Evolutionary conservation across 2,329 filamentous ascomycete genomes (phyloP), one percentile per base, ranked within the genome.

Genomic region (Tolypocladium ovalisporum): DNA sequence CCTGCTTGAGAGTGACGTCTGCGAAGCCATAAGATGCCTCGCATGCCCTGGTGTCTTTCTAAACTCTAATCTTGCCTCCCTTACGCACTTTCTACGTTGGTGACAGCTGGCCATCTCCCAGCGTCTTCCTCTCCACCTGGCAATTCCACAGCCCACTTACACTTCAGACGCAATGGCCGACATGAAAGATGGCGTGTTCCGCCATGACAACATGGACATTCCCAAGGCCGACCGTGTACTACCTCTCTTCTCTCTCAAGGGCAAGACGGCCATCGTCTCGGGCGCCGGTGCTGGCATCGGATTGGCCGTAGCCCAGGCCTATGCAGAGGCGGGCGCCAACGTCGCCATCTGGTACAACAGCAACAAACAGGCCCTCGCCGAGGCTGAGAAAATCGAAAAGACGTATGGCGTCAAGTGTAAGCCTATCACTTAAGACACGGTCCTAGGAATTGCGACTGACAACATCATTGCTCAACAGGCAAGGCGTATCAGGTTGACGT

Each of bases 281-380:
- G 87, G 87, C 44, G 84, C 84, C 15, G 84, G 78, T 24, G 80
- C 80, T 32, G 86, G 87, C 37, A 88, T 89, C 62, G 87, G 87
- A 47, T 74, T 87, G 32, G 78, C 79, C 6, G 78, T 88, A 34
- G 86, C 85, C 17, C 75, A 86, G 37, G 84, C 76, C 1, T 76
- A 85, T 36, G 86, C 86, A 19, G 87, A 90, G 67, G 84, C 85
- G 19, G 87, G 87, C 54, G 85, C 85, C 58, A 86, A 89, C 62
- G 83, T 89, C 27, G 86, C 84, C 34, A 82, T 89, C 54, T 88
- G 84, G 83, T 89, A 88, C 68, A 86, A 88, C 67, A 82, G 76
- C 69, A 89, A 89, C 71, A 79, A 81, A 65, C 81, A 85, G 63
- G 84, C 85, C 15, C 67, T 83, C 15, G 76, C 81, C 19, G 77